phyloP scores from a whole-genome alignment of 1,284 basidiomycete genomes.

The Chondrostereum purpureum region DNA sequence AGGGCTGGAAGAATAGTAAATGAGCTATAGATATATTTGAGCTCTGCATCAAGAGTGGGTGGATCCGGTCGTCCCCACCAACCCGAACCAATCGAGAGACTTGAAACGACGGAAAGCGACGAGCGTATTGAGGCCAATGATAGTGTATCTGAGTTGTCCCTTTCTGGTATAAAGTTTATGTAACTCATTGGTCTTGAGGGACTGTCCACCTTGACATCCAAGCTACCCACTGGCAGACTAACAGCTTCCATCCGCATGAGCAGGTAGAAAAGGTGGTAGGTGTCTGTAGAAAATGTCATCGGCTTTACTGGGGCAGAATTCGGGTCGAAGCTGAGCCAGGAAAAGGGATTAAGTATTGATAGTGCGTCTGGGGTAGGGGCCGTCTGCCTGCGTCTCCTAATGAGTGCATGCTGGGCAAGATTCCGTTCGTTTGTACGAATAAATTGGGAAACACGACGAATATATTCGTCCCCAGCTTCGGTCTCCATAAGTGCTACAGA shows the following conservation, averaged over 20 bases:
- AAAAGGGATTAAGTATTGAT: conserved; percentile 51
- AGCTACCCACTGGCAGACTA: conserved; percentile 67
- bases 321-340: conserved; percentile 50
- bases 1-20: conserved; percentile 85
- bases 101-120: conserved; percentile 72
- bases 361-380: conserved; percentile 28
- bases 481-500: conserved; percentile 42
- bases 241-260: conserved; percentile 82
- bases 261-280: conserved; percentile 82
- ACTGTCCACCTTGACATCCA: conserved; percentile 70
- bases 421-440: conserved; percentile 64
- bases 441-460: conserved; percentile 60
- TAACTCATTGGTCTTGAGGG: conserved; percentile 73
- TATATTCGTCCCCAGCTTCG: conserved; percentile 67
- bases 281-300: conserved; percentile 64
- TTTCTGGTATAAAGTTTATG: conserved; percentile 47
- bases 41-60: conserved; percentile 59
- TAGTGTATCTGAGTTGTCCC: conserved; percentile 67
- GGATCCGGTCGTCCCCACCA: conserved; percentile 65
- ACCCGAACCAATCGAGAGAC: conserved; percentile 59
- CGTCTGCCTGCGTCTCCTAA: conserved; percentile 43
- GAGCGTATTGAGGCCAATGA: conserved; percentile 78
- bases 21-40: conserved; percentile 81
- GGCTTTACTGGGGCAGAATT: conserved; percentile 37
- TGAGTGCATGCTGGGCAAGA: conserved; percentile 56